Conservation (phyloP, 169 alveolate genomes). For the Eimeria sp. region DNA sequence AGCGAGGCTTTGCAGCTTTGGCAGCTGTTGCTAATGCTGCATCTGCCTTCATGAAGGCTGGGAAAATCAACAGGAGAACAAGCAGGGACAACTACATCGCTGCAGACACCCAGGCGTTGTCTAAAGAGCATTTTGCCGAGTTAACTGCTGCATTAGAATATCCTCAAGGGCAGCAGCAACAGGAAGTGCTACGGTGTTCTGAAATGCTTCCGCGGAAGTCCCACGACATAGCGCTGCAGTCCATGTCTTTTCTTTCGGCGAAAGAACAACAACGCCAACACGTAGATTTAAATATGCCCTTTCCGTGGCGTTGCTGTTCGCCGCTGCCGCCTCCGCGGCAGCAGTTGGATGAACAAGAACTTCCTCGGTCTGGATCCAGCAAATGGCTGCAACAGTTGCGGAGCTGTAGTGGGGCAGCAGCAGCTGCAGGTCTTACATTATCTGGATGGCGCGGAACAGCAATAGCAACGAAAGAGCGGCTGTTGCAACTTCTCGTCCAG, state of each 20-base stretch:
- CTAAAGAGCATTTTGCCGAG: constrained; percentile 1
- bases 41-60: not conserved
- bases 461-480: constrained; percentile 14
- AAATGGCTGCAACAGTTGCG: constrained; percentile 31
- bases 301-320: constrained; percentile 27
- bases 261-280: not conserved
- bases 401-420: not conserved
- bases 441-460: constrained; percentile 8
- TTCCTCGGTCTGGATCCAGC: constrained; percentile 3
- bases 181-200: not conserved
- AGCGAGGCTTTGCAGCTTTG: constrained; percentile 31
- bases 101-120: constrained; percentile 26
- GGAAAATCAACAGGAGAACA: not conserved
- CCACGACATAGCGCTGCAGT: not conserved
- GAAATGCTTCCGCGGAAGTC: not conserved
- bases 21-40: constrained; percentile 10
- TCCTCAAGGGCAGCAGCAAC: not conserved
- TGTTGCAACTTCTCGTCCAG: constrained; percentile 8
- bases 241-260: not conserved
- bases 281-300: not conserved
- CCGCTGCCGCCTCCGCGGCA: not conserved
- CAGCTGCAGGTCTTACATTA: not conserved
- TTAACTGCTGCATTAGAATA: not conserved
- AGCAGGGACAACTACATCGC: not conserved
- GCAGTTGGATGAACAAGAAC: not conserved